phyloP scores from a whole-genome alignment of 2,329 filamentous ascomycete species.

The Xylaria sp. region DNA sequence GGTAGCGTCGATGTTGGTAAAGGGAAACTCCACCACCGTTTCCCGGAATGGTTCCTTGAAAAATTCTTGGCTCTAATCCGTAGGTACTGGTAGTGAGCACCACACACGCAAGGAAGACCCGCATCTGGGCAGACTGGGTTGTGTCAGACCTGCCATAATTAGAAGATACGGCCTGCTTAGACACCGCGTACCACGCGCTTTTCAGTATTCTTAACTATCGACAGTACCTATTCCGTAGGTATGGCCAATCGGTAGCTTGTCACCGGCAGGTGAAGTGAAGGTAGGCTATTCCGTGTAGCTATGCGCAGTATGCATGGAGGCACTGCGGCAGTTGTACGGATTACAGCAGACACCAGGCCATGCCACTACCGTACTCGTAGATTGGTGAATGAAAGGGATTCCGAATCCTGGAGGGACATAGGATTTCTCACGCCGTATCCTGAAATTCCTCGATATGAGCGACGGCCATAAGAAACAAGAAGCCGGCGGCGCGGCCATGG shows the following conservation, averaged over 20 bases:
- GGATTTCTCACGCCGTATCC: constrained; percentile 10
- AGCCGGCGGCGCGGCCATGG: neutral
- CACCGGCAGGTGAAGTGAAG: neutral
- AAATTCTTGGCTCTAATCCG: neutral
- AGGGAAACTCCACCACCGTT: constrained; percentile 11
- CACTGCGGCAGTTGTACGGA: constrained; percentile 4
- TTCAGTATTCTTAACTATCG: neutral
- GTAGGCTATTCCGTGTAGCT: neutral
- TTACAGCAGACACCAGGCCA: constrained; percentile 15
- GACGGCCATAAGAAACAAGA: constrained; percentile 2
- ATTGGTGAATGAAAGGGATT: constrained; percentile 3
- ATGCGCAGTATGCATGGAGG: neutral
- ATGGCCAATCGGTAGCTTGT: constrained; percentile 8
- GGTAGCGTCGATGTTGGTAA: neutral
- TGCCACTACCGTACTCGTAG: constrained; percentile 13
- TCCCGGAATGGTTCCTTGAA: constrained; percentile 2
- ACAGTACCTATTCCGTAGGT: neutral
- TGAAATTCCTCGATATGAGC: constrained; percentile 14
- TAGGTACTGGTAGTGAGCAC: neutral
- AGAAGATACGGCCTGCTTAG: constrained; percentile 17
- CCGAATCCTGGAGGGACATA: constrained; percentile 5
- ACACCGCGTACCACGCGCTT: constrained; percentile 1
- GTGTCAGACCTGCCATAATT: constrained; percentile 24
- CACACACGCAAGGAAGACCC: constrained; percentile 16
- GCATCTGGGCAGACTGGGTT: constrained; percentile 25